Base-by-base conservation (phyloP, 805 yeast genomes). In the Schwanniomyces pseudopolymorphus region DNA sequence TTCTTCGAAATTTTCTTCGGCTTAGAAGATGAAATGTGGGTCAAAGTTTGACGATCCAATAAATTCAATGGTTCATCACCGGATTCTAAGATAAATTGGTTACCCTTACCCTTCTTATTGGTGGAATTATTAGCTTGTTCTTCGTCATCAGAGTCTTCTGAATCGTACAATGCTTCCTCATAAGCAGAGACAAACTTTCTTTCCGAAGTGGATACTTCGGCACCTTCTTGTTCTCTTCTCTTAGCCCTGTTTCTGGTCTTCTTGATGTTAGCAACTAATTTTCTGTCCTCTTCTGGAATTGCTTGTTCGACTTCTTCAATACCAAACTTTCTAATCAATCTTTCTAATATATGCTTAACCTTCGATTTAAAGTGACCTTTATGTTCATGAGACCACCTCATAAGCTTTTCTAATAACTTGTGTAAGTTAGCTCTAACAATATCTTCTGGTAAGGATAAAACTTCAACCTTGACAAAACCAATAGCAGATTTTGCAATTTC, bases 371-470 rank as follows among this genome's bases (percentile, higher is more conserved):
- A 94, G 62, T 90, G 96, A 40, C 96, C 95, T 60, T 89, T 89
- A 67, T 92, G 97, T 63, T 91, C 97, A 64, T 89, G 94, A 36
- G 97, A 89, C 94, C 97, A 91, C 50, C 83, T 82, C 79, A 94
- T 75, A 58, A 94, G 77, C 57, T 87, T 85, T 21, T 79, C 74
- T 44, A 94, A 71, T 43, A 94, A 69, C 9, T 79, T 83, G 27
- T 75, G 75, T 57, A 92, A 78, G 55, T 84, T 83, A 7, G 83
- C 77, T 54, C 77, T 78, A 45, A 94, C 82, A 54, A 84, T 60
- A 19, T 87, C 96, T 50, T 80, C 86, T 11, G 97, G 96, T 46
- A 94, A 77, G 16, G 89, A 80, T 51, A 91, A 75, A 10, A 89
- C 84, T 55, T 92, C 88, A 42, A 92, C 92, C 67, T 92, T 94